Conservation (phyloP, 257 asterid genomes). For the Anisodus acutangulus region DNA sequence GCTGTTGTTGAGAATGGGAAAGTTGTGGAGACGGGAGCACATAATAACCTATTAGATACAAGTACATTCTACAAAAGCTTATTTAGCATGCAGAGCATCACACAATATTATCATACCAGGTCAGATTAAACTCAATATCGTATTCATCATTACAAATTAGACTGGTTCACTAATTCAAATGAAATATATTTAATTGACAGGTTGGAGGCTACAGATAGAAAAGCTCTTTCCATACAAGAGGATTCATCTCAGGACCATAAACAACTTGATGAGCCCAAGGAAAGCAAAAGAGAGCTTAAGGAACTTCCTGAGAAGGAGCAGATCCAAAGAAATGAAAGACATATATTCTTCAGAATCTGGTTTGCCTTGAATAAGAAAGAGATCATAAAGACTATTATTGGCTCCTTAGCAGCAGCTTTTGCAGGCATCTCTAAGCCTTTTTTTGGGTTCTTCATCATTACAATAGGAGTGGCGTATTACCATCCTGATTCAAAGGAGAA, state of each 20-base stretch:
- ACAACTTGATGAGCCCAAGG: conserved; percentile 43
- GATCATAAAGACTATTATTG: conserved; percentile 49
- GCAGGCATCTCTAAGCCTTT: conserved; percentile 81
- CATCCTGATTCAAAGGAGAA: conserved; percentile 47
- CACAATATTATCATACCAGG: conserved; percentile 57
- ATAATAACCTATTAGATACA: conserved; percentile 48
- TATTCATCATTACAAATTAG: conserved; percentile 23
- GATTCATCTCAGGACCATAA: conserved; percentile 45
- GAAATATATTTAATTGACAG: conserved; percentile 39
- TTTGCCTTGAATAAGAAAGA: conserved; percentile 61
- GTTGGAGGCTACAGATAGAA: conserved; percentile 43
- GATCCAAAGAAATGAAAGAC: conserved; percentile 38
- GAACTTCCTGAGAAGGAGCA: conserved; percentile 41
- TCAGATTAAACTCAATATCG: conserved; percentile 31
- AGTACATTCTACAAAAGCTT: conserved; percentile 57
- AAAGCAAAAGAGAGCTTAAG: conserved; percentile 40
- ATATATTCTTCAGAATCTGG: conserved; percentile 77
- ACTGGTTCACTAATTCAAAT: conserved; percentile 30
- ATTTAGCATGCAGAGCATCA: conserved; percentile 70
- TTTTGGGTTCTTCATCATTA: conserved; percentile 79
- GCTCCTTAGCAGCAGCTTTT: conserved; percentile 73
- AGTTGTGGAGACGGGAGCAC: conserved; percentile 67
- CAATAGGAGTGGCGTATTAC: conserved; percentile 83
- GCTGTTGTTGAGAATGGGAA: conserved; percentile 68
- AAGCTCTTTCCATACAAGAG: conserved; percentile 40